phyloP scores from a whole-genome alignment of 768 basidiomycete species.

The Serendipita sp. region DNA sequence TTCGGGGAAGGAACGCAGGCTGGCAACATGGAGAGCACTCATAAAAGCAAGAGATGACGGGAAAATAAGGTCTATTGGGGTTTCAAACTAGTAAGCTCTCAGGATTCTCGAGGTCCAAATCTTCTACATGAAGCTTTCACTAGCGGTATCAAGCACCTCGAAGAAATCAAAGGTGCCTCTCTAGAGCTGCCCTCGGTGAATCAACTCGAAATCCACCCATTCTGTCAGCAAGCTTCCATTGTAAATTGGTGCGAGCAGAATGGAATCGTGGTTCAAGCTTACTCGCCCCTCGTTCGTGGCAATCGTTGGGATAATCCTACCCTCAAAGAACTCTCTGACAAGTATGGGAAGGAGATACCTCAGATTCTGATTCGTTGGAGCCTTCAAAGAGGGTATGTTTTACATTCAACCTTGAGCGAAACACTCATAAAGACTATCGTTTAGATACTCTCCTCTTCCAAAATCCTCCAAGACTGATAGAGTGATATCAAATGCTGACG shows the following conservation, averaged over 20 bases:
- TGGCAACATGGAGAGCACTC: constrained; percentile 17
- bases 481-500: constrained; percentile 52
- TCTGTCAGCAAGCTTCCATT: constrained; percentile 23
- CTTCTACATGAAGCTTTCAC: background rate
- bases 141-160: constrained; percentile 13
- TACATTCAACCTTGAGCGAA: background rate
- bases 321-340: constrained; percentile 14
- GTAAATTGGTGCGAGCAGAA: constrained; percentile 21
- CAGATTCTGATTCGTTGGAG: constrained; percentile 30
- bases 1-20: constrained; percentile 14
- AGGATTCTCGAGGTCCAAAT: background rate
- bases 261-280: constrained; percentile 24
- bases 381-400: constrained; percentile 23
- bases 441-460: constrained; percentile 58
- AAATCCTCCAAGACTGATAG: constrained; percentile 59
- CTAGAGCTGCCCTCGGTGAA: constrained; percentile 14
- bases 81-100: constrained; percentile 14
- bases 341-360: constrained; percentile 20
- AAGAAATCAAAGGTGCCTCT: constrained; percentile 12
- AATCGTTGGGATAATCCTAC: constrained; percentile 12
- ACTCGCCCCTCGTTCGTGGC: constrained; percentile 21
- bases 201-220: constrained; percentile 14
- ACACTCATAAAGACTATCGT: background rate
- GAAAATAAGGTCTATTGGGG: constrained; percentile 14
- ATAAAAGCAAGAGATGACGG: constrained; percentile 12